Base-by-base conservation (phyloP, 2,329 filamentous ascomycete genomes). In the Phialophora macrospora region DNA sequence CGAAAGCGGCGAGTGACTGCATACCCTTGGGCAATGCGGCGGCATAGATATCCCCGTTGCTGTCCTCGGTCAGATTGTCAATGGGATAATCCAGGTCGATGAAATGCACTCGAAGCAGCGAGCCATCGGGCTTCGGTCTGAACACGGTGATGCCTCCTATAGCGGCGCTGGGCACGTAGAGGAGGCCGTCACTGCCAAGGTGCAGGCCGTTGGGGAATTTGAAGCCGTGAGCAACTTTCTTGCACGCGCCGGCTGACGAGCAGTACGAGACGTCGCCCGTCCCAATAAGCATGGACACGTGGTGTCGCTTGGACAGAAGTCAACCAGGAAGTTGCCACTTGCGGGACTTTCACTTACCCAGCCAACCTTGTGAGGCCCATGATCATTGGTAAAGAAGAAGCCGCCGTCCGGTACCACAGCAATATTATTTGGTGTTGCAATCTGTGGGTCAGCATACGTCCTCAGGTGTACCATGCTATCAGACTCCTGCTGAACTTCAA, bases 351-450 rank as follows among this genome's bases (percentile, higher is more conserved):
- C 17, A 44, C 38, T 44, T 44, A 44, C 38, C 38, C 38, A 54
- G 63, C 55, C 65, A 70, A 71, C 68, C 67, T 79, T 78, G 4
- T 71, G 63, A 2, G 28, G 58, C 46, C 72, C 74, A 34, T 78
- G 75, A 52, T 77, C 77, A 65, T 79, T 79, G 2, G 76, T 76
- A 52, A 78, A 73, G n/a, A 76, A 69, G 60, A 79, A 77, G 1
- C 72, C 73, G 46, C 77, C 71, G 59, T 76, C 74, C 12, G 65
- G 71, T 0, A 74, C 71, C 65, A 76, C 75, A 6, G 75, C 74
- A n/a, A 78, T 64, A 22, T 73, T 71, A 66, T 79, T 79, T 8
- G 77, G 75, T 1, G 77, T 75, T n/a, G 74, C 60, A 49, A 79
- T 76, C 14, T 74, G 69, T 44, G 74, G 70, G 20, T 68, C 46